phyloP scores from a whole-genome alignment of 306 rosid species.

The Inga oerstediana region DNA sequence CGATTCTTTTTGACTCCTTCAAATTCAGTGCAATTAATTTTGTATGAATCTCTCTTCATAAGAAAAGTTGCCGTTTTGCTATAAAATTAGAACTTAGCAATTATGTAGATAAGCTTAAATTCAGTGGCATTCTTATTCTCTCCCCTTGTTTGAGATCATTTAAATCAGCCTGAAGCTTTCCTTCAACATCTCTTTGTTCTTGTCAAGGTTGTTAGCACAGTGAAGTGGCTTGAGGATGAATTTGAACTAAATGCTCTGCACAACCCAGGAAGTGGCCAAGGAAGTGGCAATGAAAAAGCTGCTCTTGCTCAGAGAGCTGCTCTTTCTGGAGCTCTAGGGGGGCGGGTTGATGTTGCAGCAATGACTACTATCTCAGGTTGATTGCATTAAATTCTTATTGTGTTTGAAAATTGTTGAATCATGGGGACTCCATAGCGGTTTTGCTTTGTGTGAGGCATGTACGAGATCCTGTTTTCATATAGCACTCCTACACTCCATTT shows the following conservation, averaged over 20 bases:
- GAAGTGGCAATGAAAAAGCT: conserved; percentile 94
- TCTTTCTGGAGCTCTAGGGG: conserved; percentile 97
- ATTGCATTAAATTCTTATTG: conserved; percentile 22
- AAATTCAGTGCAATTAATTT: conserved; percentile 18
- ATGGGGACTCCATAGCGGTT: conserved; percentile 24
- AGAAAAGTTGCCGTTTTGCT: conserved; percentile 1
- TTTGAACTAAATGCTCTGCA: conserved; percentile 96
- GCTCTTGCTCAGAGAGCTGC: conserved; percentile 90
- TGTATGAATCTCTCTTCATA: background rate
- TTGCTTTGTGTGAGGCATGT: conserved; percentile 3
- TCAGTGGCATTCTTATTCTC: conserved; percentile 4
- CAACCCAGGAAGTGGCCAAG: conserved; percentile 93
- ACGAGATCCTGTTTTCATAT: conserved; percentile 20
- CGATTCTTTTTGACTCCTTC: background rate
- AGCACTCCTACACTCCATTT: conserved; percentile 17
- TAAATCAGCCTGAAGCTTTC: conserved; percentile 24
- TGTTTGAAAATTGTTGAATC: conserved; percentile 12
- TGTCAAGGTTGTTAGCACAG: conserved; percentile 92
- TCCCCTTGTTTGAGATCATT: conserved; percentile 5
- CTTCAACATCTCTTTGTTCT: conserved; percentile 31
- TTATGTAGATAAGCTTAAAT: conserved; percentile 3
- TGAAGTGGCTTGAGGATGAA: conserved; percentile 99
- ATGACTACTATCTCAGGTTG: conserved; percentile 95
- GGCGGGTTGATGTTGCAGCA: conserved; percentile 84
- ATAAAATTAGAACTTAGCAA: conserved; percentile 2